A percentile compares a stretch with the other conserved stretches of the same genome.
phyloP scores from a whole-genome alignment of 441 rosid genomes.

The Jatropha multifida region DNA sequence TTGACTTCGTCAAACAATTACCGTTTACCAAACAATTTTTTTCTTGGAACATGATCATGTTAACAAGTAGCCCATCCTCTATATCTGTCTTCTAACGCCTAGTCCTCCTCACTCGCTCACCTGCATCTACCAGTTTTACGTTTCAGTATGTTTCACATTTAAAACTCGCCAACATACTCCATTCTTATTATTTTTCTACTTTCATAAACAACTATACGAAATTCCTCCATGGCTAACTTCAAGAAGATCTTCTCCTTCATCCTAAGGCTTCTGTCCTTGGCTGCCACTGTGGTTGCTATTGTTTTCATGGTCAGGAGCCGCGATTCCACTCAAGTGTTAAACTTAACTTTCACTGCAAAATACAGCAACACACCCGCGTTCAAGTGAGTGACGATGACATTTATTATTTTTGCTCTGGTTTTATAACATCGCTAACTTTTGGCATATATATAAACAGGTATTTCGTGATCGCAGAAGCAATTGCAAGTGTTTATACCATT shows the following conservation, averaged over 20 bases:
- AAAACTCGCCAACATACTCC: neutral
- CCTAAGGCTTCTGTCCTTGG: constrained; percentile 48
- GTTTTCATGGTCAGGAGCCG: constrained; percentile 48
- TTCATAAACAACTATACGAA: too few relatives aligned
- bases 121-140: neutral
- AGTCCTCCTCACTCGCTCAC: neutral
- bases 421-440: neutral
- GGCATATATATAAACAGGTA: constrained; percentile 30
- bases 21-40: constrained; percentile 33
- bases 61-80: constrained; percentile 3
- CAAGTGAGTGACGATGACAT: constrained; percentile 30
- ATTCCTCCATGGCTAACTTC: constrained; percentile 29
- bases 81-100: neutral
- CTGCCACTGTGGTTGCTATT: constrained; percentile 42
- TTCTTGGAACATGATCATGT: neutral
- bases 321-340: constrained; percentile 46
- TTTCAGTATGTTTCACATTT: neutral
- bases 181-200: neutral
- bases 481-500: constrained; percentile 41
- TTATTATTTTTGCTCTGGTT: neutral
- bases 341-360: constrained; percentile 55
- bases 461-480: constrained; percentile 51
- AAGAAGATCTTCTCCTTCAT: constrained; percentile 27
- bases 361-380: constrained; percentile 49
- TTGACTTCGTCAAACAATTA: neutral